phyloP scores from a whole-genome alignment of 2,329 filamentous ascomycete species.

The Hymenoscyphus repandus region DNA sequence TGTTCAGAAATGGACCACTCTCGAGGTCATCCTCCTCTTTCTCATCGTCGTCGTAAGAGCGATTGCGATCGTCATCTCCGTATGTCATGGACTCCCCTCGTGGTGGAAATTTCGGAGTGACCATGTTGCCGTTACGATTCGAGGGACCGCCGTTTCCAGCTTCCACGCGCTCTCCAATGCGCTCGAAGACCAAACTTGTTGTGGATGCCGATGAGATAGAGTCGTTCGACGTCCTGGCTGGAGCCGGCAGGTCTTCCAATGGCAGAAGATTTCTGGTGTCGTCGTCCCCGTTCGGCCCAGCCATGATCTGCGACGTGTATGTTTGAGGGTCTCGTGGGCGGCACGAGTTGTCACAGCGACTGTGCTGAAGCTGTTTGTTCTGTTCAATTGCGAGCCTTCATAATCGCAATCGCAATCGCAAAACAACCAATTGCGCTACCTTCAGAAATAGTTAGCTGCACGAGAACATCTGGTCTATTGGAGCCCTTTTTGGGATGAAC shows the following conservation, averaged over 20 bases:
- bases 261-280: constrained; percentile 27
- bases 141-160: constrained; percentile 15
- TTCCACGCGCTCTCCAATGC: constrained; percentile 51
- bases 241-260: constrained; percentile 11
- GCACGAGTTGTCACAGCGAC: constrained; percentile 14
- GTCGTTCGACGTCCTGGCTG: constrained; percentile 25
- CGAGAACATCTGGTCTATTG: constrained; percentile 2
- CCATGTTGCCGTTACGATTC: constrained; percentile 23
- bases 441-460: neutral
- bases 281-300: constrained; percentile 22
- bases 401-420: too few relatives aligned
- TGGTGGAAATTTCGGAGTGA: constrained; percentile 25
- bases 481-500: neutral
- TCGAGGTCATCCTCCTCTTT: constrained; percentile 42
- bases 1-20: constrained; percentile 35
- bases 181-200: constrained; percentile 76
- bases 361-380: constrained; percentile 1
- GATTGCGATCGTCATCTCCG: constrained; percentile 23
- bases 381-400: constrained; percentile 1
- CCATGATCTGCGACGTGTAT: constrained; percentile 24
- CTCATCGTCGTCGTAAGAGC: constrained; percentile 24
- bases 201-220: constrained; percentile 77
- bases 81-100: constrained; percentile 23
- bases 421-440: too few relatives aligned
- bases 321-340: constrained; percentile 17